Evolutionary conservation across 169 alveolate genomes (phyloP).

Genomic region (Blepharisma undulans): DNA sequence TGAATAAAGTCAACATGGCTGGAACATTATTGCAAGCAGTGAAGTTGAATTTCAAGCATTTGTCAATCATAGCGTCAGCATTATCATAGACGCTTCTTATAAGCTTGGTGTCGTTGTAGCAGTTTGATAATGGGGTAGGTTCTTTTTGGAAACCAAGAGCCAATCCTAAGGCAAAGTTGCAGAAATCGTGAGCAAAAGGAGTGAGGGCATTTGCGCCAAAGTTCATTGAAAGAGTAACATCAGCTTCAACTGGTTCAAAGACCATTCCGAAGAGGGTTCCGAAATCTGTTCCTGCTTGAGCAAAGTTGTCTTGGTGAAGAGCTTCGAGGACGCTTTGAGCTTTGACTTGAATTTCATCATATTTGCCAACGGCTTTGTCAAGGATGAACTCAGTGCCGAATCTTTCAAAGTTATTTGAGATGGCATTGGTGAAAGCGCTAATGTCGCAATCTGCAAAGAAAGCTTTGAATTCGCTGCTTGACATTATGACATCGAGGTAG

Average conservation of each 20-base stretch:
- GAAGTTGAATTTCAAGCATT: not conserved
- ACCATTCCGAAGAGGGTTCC: not conserved
- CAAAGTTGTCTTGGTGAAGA: not conserved
- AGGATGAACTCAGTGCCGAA: not conserved
- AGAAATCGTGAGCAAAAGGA: not conserved
- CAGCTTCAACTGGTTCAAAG: not conserved
- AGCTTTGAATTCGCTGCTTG: not conserved
- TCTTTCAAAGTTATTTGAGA: not conserved
- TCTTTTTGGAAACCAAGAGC: not conserved
- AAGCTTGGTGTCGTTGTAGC: not conserved
- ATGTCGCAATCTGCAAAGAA: not conserved
- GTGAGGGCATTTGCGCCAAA: not conserved
- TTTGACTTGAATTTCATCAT: not conserved
- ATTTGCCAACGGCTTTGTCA: not conserved
- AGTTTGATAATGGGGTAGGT: not conserved
- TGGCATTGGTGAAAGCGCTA: not conserved
- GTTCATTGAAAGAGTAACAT: not conserved
- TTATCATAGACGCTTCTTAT: not conserved
- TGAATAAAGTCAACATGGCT: not conserved
- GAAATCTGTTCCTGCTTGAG: not conserved
- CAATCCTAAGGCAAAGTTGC: not conserved
- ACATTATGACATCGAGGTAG: not conserved
- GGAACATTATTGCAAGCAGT: not conserved
- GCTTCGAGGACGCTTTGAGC: not conserved
- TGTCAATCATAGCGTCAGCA: not conserved